phyloP scores from a whole-genome alignment of 2,329 filamentous ascomycete genomes.

The Alternaria brassicae region DNA sequence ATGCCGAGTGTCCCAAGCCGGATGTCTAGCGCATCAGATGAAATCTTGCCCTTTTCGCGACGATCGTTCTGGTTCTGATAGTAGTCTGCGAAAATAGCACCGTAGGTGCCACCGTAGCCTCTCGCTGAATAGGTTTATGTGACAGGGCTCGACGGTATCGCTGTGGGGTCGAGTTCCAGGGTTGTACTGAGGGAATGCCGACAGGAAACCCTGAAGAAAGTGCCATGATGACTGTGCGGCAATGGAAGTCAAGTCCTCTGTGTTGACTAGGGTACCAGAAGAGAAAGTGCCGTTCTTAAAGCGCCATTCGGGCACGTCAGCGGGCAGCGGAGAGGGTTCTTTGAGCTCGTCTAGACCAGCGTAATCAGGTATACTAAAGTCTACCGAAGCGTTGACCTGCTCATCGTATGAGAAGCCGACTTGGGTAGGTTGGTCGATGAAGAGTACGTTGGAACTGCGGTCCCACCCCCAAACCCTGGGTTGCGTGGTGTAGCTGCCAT shows the following conservation, averaged over 20 bases:
- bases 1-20: conserved; percentile 71
- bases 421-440: conserved; percentile 71
- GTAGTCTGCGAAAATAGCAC: conserved; percentile 66
- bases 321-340: conserved; percentile 41
- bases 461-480: conserved; percentile 72
- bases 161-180: conserved; percentile 54
- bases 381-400: conserved; percentile 58
- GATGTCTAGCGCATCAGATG: conserved; percentile 64
- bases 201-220: conserved; percentile 68
- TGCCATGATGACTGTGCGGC: conserved; percentile 70
- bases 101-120: conserved; percentile 76
- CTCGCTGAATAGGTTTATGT: conserved; percentile 72
- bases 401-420: conserved; percentile 73
- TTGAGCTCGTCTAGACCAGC: not conserved
- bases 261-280: conserved; percentile 58
- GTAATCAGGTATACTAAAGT: conserved; percentile 18
- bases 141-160: conserved; percentile 53
- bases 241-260: conserved; percentile 63
- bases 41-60: conserved; percentile 59
- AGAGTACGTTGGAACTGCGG: conserved; percentile 64
- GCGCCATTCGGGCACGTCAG: conserved; percentile 49
- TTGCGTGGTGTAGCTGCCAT: conserved; percentile 61
- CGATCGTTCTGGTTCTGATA: conserved; percentile 68
- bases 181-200: conserved; percentile 65
- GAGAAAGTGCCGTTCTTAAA: conserved; percentile 71